Conservation (phyloP, 768 basidiomycete genomes). For the Agrocybe chaxingu region DNA sequence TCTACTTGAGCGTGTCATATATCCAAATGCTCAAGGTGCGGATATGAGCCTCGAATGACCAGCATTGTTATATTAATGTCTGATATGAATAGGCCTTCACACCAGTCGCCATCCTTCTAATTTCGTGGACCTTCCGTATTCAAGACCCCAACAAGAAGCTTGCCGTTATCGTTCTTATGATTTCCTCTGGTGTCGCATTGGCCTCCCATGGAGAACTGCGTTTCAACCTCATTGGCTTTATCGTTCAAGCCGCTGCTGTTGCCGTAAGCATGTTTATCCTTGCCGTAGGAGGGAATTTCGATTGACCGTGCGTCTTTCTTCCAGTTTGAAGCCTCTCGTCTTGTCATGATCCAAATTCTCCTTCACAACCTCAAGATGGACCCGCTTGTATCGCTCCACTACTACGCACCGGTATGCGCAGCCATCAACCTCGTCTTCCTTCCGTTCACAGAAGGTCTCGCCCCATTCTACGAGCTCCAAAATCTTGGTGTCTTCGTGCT, state of each 20-base stretch:
- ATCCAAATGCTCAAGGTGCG: slow-evolving; percentile 94
- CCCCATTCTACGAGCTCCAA: slow-evolving; percentile 74
- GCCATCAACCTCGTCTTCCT: slow-evolving; percentile 80
- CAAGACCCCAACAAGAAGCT: slow-evolving; percentile 84
- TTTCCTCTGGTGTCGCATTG: slow-evolving; percentile 85
- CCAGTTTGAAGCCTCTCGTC: slow-evolving; percentile 88
- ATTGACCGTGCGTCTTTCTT: neutral
- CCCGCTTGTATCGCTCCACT: slow-evolving; percentile 91
- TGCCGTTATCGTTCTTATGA: slow-evolving; percentile 82
- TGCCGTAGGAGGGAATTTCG: neutral
- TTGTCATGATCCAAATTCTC: slow-evolving; percentile 95
- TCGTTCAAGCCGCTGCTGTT: slow-evolving; percentile 85
- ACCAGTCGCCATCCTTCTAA: slow-evolving; percentile 86
- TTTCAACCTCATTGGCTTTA: slow-evolving; percentile 85
- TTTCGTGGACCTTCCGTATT: slow-evolving; percentile 88
- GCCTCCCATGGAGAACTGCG: slow-evolving; percentile 86
- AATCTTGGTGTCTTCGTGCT: slow-evolving; percentile 69
- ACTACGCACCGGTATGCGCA: slow-evolving; percentile 95
- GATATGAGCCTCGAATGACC: neutral
- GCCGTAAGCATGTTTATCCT: slow-evolving; percentile 42
- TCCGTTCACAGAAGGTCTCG: slow-evolving; percentile 87
- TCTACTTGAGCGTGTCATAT: slow-evolving; percentile 88
- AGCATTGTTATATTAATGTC: neutral
- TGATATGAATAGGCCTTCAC: slow-evolving; percentile 67
- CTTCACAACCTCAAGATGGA: slow-evolving; percentile 98